Conservation (phyloP, 2,329 filamentous ascomycete genomes). For the Anisogramma anomala region DNA sequence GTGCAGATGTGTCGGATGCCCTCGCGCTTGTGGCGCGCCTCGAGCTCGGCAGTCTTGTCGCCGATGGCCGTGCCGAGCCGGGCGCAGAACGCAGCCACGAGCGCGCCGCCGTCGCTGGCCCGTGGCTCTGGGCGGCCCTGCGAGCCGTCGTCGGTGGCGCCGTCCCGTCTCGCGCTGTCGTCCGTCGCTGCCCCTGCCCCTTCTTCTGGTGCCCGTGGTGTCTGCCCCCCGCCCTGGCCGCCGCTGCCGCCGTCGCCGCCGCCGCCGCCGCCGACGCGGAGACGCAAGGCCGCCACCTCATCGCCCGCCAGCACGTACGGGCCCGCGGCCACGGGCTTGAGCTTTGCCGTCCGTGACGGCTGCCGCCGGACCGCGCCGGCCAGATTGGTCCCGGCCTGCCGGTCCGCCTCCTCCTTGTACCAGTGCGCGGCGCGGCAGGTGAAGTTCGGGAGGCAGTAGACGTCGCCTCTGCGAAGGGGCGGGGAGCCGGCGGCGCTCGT, state of each 20-base stretch:
- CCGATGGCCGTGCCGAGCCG: not conserved
- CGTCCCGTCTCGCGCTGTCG: too few species aligned
- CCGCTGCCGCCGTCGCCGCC: too few species aligned
- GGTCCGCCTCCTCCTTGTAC: conserved; percentile 2
- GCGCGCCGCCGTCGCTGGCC: too few species aligned
- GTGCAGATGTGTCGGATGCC: conserved; percentile 7
- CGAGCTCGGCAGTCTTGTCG: not conserved
- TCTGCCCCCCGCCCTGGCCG: too few species aligned
- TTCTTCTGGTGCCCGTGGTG: too few species aligned
- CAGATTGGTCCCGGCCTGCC: not conserved
- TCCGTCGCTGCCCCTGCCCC: too few species aligned
- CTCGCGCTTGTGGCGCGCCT: not conserved
- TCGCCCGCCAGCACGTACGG: not conserved
- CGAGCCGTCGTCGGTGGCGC: too few species aligned
- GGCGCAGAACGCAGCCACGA: not conserved
- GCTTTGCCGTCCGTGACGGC: conserved; percentile 3
- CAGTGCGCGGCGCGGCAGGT: not conserved
- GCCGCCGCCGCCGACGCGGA: too few species aligned
- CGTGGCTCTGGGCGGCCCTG: too few species aligned
- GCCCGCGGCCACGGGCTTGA: not conserved
- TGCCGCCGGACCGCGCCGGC: conserved; percentile 1
- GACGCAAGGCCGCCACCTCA: not conserved
- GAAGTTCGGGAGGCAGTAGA: conserved; percentile 10
- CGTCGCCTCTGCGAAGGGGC: not conserved
- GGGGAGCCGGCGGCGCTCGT: not conserved